phyloP scores from a whole-genome alignment of 1,284 basidiomycete species.

The Ceratobasidium sp. region DNA sequence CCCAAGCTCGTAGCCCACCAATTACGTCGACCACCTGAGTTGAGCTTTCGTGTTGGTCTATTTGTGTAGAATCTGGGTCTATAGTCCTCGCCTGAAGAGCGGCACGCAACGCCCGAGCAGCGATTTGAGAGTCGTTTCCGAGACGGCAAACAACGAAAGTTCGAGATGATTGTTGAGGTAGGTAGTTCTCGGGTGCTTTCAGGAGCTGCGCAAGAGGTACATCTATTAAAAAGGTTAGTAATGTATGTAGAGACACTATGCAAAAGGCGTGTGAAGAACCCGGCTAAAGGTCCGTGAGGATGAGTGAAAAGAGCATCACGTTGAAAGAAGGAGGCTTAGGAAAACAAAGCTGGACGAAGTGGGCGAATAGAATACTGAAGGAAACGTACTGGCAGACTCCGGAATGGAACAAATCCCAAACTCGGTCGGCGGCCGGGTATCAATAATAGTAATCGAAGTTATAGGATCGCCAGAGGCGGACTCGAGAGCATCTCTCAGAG shows the following conservation, averaged over 20 bases:
- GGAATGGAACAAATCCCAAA: slow-evolving; percentile 88
- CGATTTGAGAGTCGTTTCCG: slow-evolving; percentile 94
- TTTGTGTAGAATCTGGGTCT: background rate
- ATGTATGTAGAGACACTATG: background rate
- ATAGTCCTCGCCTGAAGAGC: background rate
- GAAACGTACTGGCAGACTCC: slow-evolving; percentile 73
- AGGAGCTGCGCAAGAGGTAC: slow-evolving; percentile 72
- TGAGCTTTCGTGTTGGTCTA: slow-evolving; percentile 49
- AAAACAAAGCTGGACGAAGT: background rate
- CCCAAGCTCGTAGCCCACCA: slow-evolving; percentile 84
- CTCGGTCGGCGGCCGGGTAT: slow-evolving; percentile 85
- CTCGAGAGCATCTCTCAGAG: slow-evolving; percentile 58
- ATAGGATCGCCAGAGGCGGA: slow-evolving; percentile 41
- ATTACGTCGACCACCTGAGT: slow-evolving; percentile 72
- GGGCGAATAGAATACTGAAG: background rate
- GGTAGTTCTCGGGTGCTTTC: slow-evolving; percentile 62
- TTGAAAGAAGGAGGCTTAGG: background rate
- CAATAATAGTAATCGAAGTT: slow-evolving; percentile 66
- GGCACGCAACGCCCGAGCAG: slow-evolving; percentile 70
- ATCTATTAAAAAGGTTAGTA: slow-evolving; percentile 58
- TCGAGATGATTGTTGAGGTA: slow-evolving; percentile 49
- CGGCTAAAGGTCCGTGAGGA: background rate
- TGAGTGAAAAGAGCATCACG: background rate
- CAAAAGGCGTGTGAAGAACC: background rate
- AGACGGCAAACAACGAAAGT: slow-evolving; percentile 81